Percentiles rank a stretch among this genome's conserved stretches.
phyloP scores from a whole-genome alignment of 73 alveolate species.

The Paramecium pentaurelia region DNA sequence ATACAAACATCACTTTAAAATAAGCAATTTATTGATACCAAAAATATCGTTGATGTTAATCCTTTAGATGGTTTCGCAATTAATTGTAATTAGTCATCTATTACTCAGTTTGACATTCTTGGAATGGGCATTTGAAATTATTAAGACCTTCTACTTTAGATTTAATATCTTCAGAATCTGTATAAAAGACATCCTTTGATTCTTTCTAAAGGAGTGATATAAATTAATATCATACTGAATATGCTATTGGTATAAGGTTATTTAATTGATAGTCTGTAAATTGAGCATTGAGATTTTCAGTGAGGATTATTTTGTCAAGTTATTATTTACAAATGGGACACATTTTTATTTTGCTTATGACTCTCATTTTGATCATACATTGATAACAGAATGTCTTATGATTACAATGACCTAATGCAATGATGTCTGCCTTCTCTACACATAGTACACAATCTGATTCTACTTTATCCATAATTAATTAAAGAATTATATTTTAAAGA shows the following conservation, averaged over 20 bases:
- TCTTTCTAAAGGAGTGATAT: neutral
- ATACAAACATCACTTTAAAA: constrained; percentile 28
- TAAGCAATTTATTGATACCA: neutral
- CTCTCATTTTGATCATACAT: constrained; percentile 53
- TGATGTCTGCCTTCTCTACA: neutral
- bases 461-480: constrained; percentile 8
- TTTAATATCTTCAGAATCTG: neutral
- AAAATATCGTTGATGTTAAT: constrained; percentile 37
- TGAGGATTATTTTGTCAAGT: constrained; percentile 30
- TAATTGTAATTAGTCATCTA: neutral
- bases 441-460: constrained; percentile 54
- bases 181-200: constrained; percentile 20
- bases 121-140: constrained; percentile 2
- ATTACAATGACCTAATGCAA: constrained; percentile 56
- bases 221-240: neutral
- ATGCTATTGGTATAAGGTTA: neutral
- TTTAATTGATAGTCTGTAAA: constrained; percentile 24
- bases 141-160: neutral
- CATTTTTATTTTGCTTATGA: neutral
- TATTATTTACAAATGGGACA: constrained; percentile 53
- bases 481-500: neutral
- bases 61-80: constrained; percentile 40
- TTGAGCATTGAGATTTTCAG: constrained; percentile 49
- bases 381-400: constrained; percentile 54
- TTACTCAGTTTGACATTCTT: neutral